Conservation (phyloP, 2,329 filamentous ascomycete species). For the Stemphylium beticola region DNA sequence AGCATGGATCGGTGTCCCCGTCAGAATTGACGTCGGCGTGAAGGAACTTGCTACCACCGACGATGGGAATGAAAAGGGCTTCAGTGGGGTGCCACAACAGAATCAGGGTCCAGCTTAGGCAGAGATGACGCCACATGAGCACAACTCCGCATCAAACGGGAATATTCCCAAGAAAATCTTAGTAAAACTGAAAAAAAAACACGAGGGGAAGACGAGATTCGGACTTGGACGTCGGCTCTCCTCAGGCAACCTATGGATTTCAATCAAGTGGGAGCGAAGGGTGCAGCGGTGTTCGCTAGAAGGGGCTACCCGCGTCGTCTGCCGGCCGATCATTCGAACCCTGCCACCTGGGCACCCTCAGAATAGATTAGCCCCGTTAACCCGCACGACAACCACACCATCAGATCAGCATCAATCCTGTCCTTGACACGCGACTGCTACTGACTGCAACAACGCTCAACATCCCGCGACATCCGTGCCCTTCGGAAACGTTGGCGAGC, state of each 20-base stretch:
- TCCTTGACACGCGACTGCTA: constrained; percentile 10
- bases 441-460: constrained; percentile 8
- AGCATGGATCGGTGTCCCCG: background rate
- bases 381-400: constrained; percentile 22
- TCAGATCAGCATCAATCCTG: constrained; percentile 15
- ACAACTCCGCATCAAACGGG: constrained; percentile 1
- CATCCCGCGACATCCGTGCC: background rate
- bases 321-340: constrained; percentile 14
- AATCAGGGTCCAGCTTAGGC: constrained; percentile 8
- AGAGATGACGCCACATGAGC: constrained; percentile 17
- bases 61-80: background rate
- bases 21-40: constrained; percentile 13
- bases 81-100: background rate
- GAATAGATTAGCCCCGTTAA: constrained; percentile 28
- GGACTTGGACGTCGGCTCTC: constrained; percentile 36
- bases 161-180: constrained; percentile 3
- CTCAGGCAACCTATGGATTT: constrained; percentile 20
- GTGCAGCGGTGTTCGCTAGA: constrained; percentile 7
- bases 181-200: constrained; percentile 2
- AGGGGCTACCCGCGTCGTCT: constrained; percentile 5
- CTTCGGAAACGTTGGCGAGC: background rate
- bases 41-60: constrained; percentile 19
- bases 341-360: background rate
- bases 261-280: constrained; percentile 2
- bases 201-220: constrained; percentile 8